Percentiles rank a stretch among this genome's conserved stretches.
These are phyloP conservation scores for Leishmania lainsoni DNA, from an alignment of 208 protist species.

Conservation along the genomic window DNA sequence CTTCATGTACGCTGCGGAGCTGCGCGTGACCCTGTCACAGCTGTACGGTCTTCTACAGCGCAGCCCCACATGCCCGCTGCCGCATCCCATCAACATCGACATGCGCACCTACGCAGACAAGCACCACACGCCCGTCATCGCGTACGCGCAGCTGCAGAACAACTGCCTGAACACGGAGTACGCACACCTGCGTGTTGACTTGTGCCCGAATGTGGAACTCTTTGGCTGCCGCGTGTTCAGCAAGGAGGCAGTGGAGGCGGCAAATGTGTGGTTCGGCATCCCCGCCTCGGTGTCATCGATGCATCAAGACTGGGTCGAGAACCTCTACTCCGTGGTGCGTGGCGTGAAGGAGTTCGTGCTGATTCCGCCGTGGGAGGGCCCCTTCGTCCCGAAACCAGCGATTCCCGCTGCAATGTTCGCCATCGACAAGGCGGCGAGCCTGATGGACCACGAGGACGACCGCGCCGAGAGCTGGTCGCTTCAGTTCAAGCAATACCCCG, in stretches of 20 bases:
- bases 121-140: conserved; percentile 38
- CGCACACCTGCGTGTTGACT: conserved; percentile 66
- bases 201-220: conserved; percentile 53
- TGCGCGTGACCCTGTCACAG: conserved; percentile 75
- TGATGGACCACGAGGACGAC: conserved; percentile 18
- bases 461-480: conserved; percentile 28
- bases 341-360: conserved; percentile 92
- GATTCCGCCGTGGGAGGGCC: conserved; percentile 87
- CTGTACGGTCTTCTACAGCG: conserved; percentile 68
- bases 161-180: conserved; percentile 88
- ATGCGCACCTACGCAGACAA: conserved; percentile 44
- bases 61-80: conserved; percentile 38
- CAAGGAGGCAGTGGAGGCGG: conserved; percentile 65
- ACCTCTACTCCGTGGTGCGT: conserved; percentile 89
- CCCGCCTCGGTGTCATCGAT: conserved; percentile 79
- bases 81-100: conserved; percentile 55
- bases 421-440: conserved; percentile 35
- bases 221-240: conserved; percentile 78
- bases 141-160: conserved; percentile 92
- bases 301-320: conserved; percentile 94
- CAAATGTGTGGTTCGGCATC: conserved; percentile 92
- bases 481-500: conserved; percentile 48
- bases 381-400: conserved; percentile 83
- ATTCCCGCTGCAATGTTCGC: conserved; percentile 66
- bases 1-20: conserved; percentile 83